phyloP scores from a whole-genome alignment of 306 rosid genomes.

The Begonia masoniana region DNA sequence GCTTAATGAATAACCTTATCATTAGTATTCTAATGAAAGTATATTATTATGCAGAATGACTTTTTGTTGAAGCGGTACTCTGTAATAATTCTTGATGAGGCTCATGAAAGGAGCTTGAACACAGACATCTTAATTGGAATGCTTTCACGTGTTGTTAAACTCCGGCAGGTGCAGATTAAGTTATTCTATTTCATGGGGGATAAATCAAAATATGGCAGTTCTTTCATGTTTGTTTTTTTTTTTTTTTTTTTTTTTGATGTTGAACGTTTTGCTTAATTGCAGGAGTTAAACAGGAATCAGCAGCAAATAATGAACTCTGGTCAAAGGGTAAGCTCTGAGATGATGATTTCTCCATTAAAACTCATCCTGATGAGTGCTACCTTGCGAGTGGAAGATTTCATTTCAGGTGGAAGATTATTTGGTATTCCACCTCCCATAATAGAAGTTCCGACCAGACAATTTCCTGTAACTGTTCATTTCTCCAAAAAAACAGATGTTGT shows the following conservation, averaged over 20 bases:
- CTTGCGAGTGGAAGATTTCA: constrained; percentile 75
- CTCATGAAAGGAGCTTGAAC: constrained; percentile 97
- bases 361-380: constrained; percentile 98
- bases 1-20: background rate
- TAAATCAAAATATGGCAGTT: background rate
- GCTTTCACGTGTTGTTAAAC: constrained; percentile 62
- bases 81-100: constrained; percentile 80
- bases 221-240: constrained; percentile 1
- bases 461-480: constrained; percentile 62
- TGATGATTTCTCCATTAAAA: constrained; percentile 58
- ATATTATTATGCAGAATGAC: constrained; percentile 49
- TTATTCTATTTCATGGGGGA: constrained; percentile 1
- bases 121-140: constrained; percentile 89
- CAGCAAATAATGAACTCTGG: constrained; percentile 33
- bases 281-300: constrained; percentile 44
- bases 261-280: constrained; percentile 11
- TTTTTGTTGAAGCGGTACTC: constrained; percentile 67
- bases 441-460: constrained; percentile 81
- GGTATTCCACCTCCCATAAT: constrained; percentile 52
- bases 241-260: constrained; percentile 1
- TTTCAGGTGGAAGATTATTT: constrained; percentile 48
- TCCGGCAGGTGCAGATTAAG: constrained; percentile 48
- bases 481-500: constrained; percentile 60
- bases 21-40: constrained; percentile 3
- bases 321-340: constrained; percentile 30